phyloP scores from a whole-genome alignment of 2,329 filamentous ascomycete genomes.

The Colletotrichum salicis region DNA sequence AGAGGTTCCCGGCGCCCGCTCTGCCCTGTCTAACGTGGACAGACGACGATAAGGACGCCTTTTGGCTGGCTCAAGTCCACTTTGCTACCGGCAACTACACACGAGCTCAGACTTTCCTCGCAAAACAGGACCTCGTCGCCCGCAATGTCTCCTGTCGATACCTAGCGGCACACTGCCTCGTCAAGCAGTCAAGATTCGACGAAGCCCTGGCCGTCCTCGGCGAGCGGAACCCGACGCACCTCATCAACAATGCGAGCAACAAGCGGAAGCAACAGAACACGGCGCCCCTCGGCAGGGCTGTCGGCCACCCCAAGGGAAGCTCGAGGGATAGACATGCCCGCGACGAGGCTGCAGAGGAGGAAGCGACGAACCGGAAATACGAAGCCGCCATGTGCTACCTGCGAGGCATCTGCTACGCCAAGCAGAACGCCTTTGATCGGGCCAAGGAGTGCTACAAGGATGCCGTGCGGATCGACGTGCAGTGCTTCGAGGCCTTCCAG shows the following conservation, averaged over 20 bases:
- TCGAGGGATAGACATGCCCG: conserved; percentile 49
- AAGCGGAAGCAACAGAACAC: conserved; percentile 75
- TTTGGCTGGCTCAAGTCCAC: conserved; percentile 98
- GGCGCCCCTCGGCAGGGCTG: conserved; percentile 55
- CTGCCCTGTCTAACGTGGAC: conserved; percentile 9
- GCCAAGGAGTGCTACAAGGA: conserved; percentile 99
- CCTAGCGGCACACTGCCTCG: conserved; percentile 90
- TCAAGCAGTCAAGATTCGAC: conserved; percentile 90
- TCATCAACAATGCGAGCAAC: conserved; percentile 74
- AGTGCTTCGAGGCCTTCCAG: conserved; percentile 98
- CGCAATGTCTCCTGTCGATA: conserved; percentile 91
- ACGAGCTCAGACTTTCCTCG: conserved; percentile 86
- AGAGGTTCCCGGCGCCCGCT: not conserved
- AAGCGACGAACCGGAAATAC: conserved; percentile 80
- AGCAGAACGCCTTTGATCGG: conserved; percentile 95
- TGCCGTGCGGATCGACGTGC: conserved; percentile 94
- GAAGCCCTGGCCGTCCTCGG: conserved; percentile 88
- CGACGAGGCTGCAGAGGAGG: conserved; percentile 65
- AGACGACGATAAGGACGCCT: conserved; percentile 95
- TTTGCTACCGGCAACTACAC: conserved; percentile 96
- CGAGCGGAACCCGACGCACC: conserved; percentile 91
- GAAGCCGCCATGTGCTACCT: conserved; percentile 98
- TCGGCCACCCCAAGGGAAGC: not conserved
- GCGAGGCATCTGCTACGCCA: conserved; percentile 91
- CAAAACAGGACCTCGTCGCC: conserved; percentile 82